These are phyloP conservation scores for Chrysoporthe puriensis DNA, from an alignment of 2,329 filamentous ascomycete genomes.

Conservation along the genomic window DNA sequence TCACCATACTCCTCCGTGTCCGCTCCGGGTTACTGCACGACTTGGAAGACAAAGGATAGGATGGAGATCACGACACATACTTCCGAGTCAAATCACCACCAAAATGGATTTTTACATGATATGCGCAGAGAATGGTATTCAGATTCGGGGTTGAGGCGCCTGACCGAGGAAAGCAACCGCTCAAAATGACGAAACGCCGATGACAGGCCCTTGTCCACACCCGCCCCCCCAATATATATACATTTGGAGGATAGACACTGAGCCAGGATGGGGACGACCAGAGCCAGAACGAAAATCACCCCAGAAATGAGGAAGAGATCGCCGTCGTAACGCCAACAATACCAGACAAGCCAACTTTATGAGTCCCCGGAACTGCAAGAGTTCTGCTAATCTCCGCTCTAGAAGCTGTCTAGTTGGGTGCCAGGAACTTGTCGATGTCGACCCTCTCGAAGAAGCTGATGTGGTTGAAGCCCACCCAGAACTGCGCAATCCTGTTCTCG, in stretches of 20 bases:
- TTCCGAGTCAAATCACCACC: not conserved
- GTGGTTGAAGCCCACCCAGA: constrained; percentile 71
- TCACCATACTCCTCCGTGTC: not conserved
- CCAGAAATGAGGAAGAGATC: not conserved
- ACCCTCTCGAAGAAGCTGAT: constrained; percentile 66
- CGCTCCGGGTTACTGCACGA: not conserved
- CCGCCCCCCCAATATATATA: too few relatives aligned
- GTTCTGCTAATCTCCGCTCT: not conserved
- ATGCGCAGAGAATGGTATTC: not conserved
- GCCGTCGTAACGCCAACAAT: not conserved
- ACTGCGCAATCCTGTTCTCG: constrained; percentile 76
- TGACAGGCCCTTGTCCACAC: not conserved
- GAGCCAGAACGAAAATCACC: not conserved
- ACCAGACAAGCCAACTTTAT: not conserved
- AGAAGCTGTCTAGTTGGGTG: constrained; percentile 7
- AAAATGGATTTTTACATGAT: not conserved
- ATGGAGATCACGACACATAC: not conserved
- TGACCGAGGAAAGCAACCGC: not conserved
- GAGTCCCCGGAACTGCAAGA: too few relatives aligned
- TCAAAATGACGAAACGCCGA: not conserved
- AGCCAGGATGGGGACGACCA: not conserved
- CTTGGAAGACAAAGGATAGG: not conserved
- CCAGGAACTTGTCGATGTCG: constrained; percentile 55
- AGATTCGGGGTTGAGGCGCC: not conserved
- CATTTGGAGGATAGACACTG: not conserved